phyloP scores from a whole-genome alignment of 495 filamentous ascomycete species.

The Tetracladium marchalianum region DNA sequence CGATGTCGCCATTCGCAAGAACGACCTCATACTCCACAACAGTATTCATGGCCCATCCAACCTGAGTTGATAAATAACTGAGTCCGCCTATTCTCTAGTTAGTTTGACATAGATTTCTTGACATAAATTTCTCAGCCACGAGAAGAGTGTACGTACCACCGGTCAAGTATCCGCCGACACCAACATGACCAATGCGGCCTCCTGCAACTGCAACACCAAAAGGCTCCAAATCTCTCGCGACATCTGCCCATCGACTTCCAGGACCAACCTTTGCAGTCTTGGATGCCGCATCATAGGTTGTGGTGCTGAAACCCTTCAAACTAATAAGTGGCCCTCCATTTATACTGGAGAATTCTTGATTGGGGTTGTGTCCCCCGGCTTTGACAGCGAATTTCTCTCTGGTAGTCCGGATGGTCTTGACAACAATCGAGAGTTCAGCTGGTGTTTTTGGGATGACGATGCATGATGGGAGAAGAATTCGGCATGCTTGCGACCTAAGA shows the following conservation, averaged over 20 bases:
- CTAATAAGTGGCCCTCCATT: conserved; percentile 24
- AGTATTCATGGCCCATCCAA: conserved; percentile 34
- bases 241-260: conserved; percentile 34
- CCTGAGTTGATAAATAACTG: conserved; percentile 27
- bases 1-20: conserved; percentile 34
- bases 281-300: conserved; percentile 18
- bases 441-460: too few relatives aligned
- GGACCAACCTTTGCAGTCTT: conserved; percentile 24
- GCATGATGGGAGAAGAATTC: too few relatives aligned
- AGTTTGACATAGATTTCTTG: conserved; percentile 22
- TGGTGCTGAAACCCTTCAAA: conserved; percentile 18
- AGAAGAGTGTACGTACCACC: conserved; percentile 25
- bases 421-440: too few relatives aligned
- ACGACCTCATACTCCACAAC: conserved; percentile 41
- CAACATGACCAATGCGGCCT: conserved; percentile 40
- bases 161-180: conserved; percentile 42
- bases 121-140: conserved; percentile 9
- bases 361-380: conserved; percentile 22
- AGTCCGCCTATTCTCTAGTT: conserved; percentile 15
- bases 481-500: too few relatives aligned
- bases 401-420: too few relatives aligned
- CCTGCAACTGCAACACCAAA: conserved; percentile 34
- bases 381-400: conserved; percentile 21
- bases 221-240: conserved; percentile 31
- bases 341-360: conserved; percentile 20